These are phyloP conservation scores for Penstemon davidsonii DNA, from an alignment of 257 asterid species.

Conservation along the genomic window DNA sequence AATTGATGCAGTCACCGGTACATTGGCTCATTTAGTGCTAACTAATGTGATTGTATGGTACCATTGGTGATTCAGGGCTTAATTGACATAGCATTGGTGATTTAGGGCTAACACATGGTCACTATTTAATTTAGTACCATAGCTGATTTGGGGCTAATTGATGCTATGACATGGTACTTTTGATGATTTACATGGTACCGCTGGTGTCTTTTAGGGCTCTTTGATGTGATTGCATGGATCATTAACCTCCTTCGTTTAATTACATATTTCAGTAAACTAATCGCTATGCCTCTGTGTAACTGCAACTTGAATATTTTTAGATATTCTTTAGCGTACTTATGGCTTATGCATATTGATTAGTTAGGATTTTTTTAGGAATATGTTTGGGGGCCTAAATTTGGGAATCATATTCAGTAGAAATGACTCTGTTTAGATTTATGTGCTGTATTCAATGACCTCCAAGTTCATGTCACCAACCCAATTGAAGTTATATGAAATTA, in stretches of 20 bases:
- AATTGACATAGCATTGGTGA: no score
- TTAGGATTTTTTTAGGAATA: background rate
- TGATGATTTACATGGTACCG: no score
- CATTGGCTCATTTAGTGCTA: background rate
- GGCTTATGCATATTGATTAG: background rate
- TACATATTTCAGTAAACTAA: background rate
- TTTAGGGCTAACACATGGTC: no score
- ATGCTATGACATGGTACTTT: no score
- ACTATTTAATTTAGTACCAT: no score
- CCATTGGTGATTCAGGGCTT: no score
- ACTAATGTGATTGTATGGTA: no score
- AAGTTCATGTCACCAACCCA: background rate
- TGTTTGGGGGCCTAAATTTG: background rate
- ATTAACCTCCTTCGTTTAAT: background rate
- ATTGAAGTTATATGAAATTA: background rate
- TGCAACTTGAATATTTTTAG: background rate
- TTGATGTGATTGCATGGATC: background rate
- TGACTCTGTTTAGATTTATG: background rate
- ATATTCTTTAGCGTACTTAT: background rate
- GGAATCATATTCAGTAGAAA: conserved; percentile 3
- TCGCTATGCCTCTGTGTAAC: background rate
- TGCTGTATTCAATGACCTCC: background rate
- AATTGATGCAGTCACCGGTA: background rate
- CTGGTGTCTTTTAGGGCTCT: no score
- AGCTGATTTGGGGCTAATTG: no score